Evolutionary conservation across 805 yeast genomes (phyloP).

Genomic region (Starmerella vaccinii): DNA sequence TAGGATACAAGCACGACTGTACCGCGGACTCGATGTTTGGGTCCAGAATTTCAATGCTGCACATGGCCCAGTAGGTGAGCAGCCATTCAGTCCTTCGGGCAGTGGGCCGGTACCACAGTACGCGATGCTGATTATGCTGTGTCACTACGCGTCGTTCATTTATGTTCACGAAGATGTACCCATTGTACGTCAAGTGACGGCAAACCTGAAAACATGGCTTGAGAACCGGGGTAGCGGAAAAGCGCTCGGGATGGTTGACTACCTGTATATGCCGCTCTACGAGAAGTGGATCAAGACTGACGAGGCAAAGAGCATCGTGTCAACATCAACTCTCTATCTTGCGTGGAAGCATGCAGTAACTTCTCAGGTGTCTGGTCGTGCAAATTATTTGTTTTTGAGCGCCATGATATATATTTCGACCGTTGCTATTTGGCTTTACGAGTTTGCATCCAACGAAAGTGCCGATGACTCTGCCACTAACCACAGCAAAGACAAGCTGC

Average conservation of each 20-base stretch:
- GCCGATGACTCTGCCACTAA: neutral
- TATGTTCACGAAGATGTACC: constrained; percentile 29
- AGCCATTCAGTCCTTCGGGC: constrained; percentile 22
- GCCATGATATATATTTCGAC: constrained; percentile 27
- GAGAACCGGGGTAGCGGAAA: constrained; percentile 8
- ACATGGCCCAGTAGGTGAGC: constrained; percentile 26
- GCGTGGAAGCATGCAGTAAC: constrained; percentile 25
- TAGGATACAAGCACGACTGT: constrained; percentile 26
- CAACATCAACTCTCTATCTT: constrained; percentile 25
- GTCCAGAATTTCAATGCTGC: constrained; percentile 25
- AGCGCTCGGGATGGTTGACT: constrained; percentile 17
- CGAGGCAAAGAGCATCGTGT: constrained; percentile 27
- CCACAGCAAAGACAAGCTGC: constrained; percentile 7
- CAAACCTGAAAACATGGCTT: constrained; percentile 24
- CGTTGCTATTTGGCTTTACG: constrained; percentile 28
- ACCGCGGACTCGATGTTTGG: constrained; percentile 30
- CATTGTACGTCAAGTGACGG: constrained; percentile 26
- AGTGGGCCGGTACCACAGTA: constrained; percentile 24
- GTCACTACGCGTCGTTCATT: constrained; percentile 27
- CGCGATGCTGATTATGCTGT: constrained; percentile 24
- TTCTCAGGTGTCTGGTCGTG: constrained; percentile 18
- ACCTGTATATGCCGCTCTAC: constrained; percentile 26
- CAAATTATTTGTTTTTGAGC: constrained; percentile 24
- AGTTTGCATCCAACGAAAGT: constrained; percentile 15
- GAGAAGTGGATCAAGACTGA: constrained; percentile 26